Evolutionary conservation across 305 asterid genomes (phyloP), one percentile per base, ranked within the genome.

Genomic region (Withania somnifera): DNA sequence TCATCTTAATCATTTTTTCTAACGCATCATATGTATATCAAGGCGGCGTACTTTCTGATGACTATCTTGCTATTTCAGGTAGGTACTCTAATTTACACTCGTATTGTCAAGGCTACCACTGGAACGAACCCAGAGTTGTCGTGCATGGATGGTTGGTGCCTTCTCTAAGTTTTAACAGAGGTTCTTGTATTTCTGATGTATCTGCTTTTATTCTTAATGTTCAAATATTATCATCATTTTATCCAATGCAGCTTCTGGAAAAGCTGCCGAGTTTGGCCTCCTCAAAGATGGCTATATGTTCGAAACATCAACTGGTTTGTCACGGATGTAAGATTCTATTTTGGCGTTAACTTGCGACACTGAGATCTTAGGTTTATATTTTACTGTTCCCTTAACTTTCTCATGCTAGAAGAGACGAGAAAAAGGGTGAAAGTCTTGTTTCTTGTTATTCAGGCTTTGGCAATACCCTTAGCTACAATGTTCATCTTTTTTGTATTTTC

Each of bases 51-150:
- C 61, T 2, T 45, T 42, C 38, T 71, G 54, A 71, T 50, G 64
- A 68, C 36, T n/a, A 86, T 85, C 84, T 20, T 63, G 84, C 84
- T 76, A 81, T 82, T 85, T 81, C 92, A 96, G 98, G 89, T 83
- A 28, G 98, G 99, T 80, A 88, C 99, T 11, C 86, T 96, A 89
- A 83, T 96, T 78, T 96, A 94, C 89, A 93, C 88, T 52, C 98
- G 98, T 82, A 91, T 96, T 88, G 97, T 91, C 85, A 91, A 91
- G 89, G 98, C 98, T 79, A 92, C 88, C 83, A 83, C 87, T 52
- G 98, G 95, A 87, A 94, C 90, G 95, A 96, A 94, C 90, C 99
- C 98, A 53, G 98, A 96, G 87, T 87, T 96, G 19, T 91, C 99
- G 78, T 96, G 99, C 97, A 91, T 86, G 92, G 98, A 96, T 87